Evolutionary conservation across 495 filamentous ascomycete genomes (phyloP), one percentile per base, ranked within the genome.

Genomic region (Sphaerosporella brunnea): DNA sequence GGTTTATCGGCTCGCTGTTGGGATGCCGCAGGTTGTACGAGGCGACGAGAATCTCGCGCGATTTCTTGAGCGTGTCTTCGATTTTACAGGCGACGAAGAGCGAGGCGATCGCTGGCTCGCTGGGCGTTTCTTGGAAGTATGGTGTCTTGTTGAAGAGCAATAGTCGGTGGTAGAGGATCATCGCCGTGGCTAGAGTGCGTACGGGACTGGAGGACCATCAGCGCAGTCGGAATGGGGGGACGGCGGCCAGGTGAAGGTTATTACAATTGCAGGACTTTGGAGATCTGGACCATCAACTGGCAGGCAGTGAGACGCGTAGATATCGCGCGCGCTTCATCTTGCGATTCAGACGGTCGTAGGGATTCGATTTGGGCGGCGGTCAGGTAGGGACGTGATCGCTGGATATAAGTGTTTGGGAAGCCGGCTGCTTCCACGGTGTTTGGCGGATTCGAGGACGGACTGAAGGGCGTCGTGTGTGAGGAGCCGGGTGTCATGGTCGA

Each of bases 21-120:
- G 78, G 49, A 23, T 74, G 65, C 58, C 82, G 85, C 16, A 94
- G 63, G 53, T 95, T 96, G 66, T 87, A 82, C 2, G 81, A 79
- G 4, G 86, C 86, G 50, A 83, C 90, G 3, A 95, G 68, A 48
- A 97, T 90, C 45, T 97, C 90, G 41, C 75, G 75, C 15, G 84
- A 93, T 66, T 96, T 96, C 66, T 97, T 96, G 38, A 96, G 69
- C 1, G 90, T 96, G 61, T 97, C 90, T 59, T 97, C 90, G 36
- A 88, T 85, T 64, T 97, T 97, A 72, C 88, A 95, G 28, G 86
- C 86, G 15, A 81, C 79, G 56, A 96, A 88, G 24, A 97, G 68
- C 23, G 83, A 77, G 10, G 90, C 87, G 0, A 86, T 74, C 2
- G 86, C 83, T 3, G 84, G 85, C 61, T 96, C 90, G 8, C 13